Conservation (phyloP, 192 early-diverging fungal species). For the Blastocladiella britannica region DNA sequence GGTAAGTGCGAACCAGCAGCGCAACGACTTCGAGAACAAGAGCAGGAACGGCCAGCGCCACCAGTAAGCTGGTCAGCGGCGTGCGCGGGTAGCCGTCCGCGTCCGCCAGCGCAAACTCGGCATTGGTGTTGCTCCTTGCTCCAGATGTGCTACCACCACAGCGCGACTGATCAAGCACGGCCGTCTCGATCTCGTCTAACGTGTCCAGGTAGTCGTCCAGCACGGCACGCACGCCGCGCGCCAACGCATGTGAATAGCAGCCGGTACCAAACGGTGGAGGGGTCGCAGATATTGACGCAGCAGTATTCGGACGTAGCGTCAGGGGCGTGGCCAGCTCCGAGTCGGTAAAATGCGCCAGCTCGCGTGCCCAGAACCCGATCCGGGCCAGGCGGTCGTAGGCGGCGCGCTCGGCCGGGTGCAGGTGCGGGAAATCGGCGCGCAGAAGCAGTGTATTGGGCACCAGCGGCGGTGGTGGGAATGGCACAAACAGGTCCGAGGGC, state of each 20-base stretch:
- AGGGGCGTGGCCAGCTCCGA: neutral
- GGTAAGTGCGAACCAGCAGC: constrained; percentile 17
- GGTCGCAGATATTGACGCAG: no score
- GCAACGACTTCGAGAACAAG: constrained; percentile 24
- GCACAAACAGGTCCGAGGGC: constrained; percentile 45
- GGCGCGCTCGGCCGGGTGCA: constrained; percentile 40
- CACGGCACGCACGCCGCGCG: constrained; percentile 11
- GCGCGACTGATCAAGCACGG: constrained; percentile 9
- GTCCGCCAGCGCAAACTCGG: constrained; percentile 25
- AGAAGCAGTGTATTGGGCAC: constrained; percentile 29
- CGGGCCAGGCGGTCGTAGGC: constrained; percentile 32
- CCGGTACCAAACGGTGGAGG: constrained; percentile 6
- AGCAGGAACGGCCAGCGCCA: constrained; percentile 22
- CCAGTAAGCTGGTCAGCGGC: constrained; percentile 18
- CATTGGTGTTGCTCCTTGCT: constrained; percentile 24
- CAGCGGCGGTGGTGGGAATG: constrained; percentile 16
- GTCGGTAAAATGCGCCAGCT: constrained; percentile 19
- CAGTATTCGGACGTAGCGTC: no score
- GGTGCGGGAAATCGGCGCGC: constrained; percentile 31
- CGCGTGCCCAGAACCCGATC: constrained; percentile 27
- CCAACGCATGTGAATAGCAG: constrained; percentile 28
- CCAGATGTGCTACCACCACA: constrained; percentile 8
- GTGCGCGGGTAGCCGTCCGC: constrained; percentile 26
- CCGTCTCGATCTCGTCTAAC: constrained; percentile 7
- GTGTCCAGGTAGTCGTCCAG: neutral